Percentiles rank a stretch among this genome's conserved stretches.
Evolutionary conservation across 2,329 filamentous ascomycete genomes (phyloP).

Genomic region (Albophoma yamanashiensis): DNA sequence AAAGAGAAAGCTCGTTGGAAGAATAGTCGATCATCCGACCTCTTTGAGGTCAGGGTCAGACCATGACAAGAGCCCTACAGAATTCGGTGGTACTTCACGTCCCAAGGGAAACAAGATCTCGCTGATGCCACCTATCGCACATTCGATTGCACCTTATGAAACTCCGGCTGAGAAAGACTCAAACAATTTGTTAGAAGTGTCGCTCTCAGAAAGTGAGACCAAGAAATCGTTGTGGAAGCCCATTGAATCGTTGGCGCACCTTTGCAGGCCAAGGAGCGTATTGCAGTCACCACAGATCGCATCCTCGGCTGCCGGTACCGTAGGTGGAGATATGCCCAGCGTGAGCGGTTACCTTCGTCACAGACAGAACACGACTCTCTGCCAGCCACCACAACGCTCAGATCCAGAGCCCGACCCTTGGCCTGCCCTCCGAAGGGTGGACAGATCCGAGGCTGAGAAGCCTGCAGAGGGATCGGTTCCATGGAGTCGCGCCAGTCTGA

Average conservation of each 20-base stretch:
- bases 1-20: not conserved
- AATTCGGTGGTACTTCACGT: fast-evolving
- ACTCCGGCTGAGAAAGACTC: too few species aligned
- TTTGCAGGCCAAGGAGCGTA: not conserved
- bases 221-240: not conserved
- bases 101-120: not conserved
- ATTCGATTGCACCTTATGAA: not conserved
- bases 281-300: not conserved
- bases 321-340: conserved; percentile 3
- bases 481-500: conserved; percentile 3
- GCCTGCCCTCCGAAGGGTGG: conserved; percentile 5
- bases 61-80: not conserved
- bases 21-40: not conserved
- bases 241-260: too few species aligned
- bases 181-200: not conserved
- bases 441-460: not conserved
- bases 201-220: not conserved
- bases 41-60: not conserved
- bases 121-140: not conserved
- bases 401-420: conserved; percentile 4
- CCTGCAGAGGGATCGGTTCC: not conserved
- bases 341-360: conserved; percentile 5
- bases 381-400: not conserved
- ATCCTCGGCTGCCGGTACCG: not conserved
- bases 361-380: conserved; percentile 6